phyloP scores from a whole-genome alignment of 257 asterid species.

The Solanum chaucha region DNA sequence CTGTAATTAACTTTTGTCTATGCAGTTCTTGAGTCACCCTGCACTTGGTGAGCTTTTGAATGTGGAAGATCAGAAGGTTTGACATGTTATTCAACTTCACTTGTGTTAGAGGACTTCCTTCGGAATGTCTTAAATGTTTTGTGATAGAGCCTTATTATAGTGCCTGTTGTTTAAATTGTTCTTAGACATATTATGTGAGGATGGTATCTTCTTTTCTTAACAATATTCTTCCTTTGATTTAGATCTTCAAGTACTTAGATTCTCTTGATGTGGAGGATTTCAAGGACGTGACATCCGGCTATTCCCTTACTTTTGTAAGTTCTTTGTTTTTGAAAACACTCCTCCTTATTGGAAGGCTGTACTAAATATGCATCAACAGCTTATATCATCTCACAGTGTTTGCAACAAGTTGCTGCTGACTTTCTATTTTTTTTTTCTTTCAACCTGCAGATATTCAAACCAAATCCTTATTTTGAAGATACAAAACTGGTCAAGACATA shows the following conservation, averaged over 20 bases:
- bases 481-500: constrained; percentile 34
- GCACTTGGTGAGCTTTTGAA: constrained; percentile 34
- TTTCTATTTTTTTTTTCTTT: background rate
- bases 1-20: background rate
- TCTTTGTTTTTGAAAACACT: background rate
- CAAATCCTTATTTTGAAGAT: constrained; percentile 45
- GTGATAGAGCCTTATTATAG: background rate
- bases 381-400: background rate
- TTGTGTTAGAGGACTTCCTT: background rate
- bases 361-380: background rate
- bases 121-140: background rate
- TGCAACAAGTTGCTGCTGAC: background rate
- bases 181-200: background rate
- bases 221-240: background rate
- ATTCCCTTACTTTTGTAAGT: constrained; percentile 49
- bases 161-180: background rate
- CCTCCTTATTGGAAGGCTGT: background rate
- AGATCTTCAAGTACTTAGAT: constrained; percentile 45
- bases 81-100: background rate
- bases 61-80: constrained; percentile 40
- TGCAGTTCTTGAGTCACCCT: constrained; percentile 57
- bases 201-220: background rate
- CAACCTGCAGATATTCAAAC: constrained; percentile 44
- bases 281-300: constrained; percentile 36
- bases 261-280: constrained; percentile 50